Conservation (phyloP, 331 rosid genomes). For the Saraca asoca region DNA sequence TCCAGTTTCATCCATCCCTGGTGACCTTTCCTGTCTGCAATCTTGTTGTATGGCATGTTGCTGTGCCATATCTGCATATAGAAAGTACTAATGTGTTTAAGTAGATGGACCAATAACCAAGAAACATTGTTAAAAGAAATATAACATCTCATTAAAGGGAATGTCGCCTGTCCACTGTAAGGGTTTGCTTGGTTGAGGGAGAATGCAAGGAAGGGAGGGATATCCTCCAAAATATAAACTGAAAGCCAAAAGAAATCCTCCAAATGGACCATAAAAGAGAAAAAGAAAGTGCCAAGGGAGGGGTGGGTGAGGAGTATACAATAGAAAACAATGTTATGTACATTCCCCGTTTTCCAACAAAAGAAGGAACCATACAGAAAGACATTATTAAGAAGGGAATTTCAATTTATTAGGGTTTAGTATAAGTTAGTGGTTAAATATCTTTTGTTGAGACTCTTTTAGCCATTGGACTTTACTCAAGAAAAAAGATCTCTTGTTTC, state of each 20-base stretch:
- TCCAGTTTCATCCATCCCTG: conserved; percentile 99
- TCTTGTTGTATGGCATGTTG: conserved; percentile 97
- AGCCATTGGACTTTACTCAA: not conserved
- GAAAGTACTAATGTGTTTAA: conserved; percentile 20
- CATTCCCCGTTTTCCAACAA: not conserved
- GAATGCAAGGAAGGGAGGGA: too few species aligned
- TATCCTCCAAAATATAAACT: too few species aligned
- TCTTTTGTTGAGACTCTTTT: too few species aligned
- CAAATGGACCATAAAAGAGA: not conserved
- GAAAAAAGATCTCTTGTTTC: not conserved
- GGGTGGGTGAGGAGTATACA: not conserved
- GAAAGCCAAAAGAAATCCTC: too few species aligned
- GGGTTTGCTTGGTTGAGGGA: too few species aligned
- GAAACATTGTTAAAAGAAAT: conserved; percentile 10
- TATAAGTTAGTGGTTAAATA: not conserved
- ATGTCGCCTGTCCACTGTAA: not conserved
- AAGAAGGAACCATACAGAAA: not conserved
- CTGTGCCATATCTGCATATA: conserved; percentile 79
- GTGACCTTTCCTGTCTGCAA: conserved; percentile 98
- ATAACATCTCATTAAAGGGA: conserved; percentile 5
- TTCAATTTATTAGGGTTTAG: not conserved
- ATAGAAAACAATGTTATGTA: not conserved
- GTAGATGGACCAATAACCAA: conserved; percentile 15
- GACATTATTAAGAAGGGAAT: not conserved
- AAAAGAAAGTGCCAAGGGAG: not conserved